Conservation (phyloP, 768 basidiomycete genomes). For the Amanita muscaria region DNA sequence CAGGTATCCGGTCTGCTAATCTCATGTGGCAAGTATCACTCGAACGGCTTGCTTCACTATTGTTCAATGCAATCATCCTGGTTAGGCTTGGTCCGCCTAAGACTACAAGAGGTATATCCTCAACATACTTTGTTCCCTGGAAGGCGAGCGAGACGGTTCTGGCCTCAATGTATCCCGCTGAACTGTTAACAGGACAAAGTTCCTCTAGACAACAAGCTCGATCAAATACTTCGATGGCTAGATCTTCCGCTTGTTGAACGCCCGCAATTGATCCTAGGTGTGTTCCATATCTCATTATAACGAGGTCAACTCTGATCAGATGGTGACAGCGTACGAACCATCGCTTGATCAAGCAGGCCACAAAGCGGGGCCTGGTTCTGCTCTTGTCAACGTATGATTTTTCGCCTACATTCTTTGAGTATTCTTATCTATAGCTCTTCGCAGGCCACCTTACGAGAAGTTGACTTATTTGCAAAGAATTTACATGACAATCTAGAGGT, state of each 20-base stretch:
- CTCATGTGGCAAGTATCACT: conserved; percentile 84
- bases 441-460: conserved; percentile 53
- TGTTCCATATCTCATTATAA: conserved; percentile 13
- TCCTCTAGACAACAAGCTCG: conserved; percentile 58
- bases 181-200: conserved; percentile 41
- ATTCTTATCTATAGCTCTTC: conserved; percentile 5
- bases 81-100: conserved; percentile 78
- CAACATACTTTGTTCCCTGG: conserved; percentile 79
- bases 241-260: conserved; percentile 64
- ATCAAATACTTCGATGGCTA: conserved; percentile 75
- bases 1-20: conserved; percentile 71
- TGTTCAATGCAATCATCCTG: not conserved
- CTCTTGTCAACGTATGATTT: conserved; percentile 55
- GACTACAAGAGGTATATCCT: conserved; percentile 52
- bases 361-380: conserved; percentile 56
- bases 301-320: conserved; percentile 3
- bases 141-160: conserved; percentile 34
- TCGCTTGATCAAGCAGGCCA: conserved; percentile 85
- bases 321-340: conserved; percentile 64
- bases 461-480: conserved; percentile 69
- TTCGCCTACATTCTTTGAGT: not conserved
- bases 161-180: not conserved
- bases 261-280: conserved; percentile 73
- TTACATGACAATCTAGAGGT: conserved; percentile 53
- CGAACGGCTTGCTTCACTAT: not conserved